Evolutionary conservation across 768 basidiomycete species (phyloP).

Genomic region (Rhodosporidiobolus sp.): DNA sequence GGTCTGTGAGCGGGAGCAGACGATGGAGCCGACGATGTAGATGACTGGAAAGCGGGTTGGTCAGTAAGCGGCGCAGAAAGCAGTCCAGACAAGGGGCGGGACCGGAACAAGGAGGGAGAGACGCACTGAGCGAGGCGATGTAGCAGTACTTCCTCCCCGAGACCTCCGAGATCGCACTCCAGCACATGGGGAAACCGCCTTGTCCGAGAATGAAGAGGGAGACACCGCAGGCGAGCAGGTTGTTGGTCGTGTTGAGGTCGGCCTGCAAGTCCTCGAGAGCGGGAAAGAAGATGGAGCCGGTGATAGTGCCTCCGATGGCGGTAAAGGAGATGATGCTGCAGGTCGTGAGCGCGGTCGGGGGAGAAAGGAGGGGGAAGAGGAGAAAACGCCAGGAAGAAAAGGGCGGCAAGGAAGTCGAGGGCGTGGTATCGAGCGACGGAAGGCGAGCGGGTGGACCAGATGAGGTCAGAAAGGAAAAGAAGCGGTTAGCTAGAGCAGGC

Average conservation of each 20-base stretch:
- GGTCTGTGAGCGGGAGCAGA: slow-evolving; percentile 59
- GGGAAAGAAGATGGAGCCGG: slow-evolving; percentile 37
- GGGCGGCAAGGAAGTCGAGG: no score
- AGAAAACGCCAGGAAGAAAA: slow-evolving; percentile 12
- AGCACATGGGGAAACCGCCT: slow-evolving; percentile 61
- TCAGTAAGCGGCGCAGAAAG: slow-evolving; percentile 49
- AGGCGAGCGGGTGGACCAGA: not conserved
- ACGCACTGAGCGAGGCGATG: slow-evolving; percentile 25
- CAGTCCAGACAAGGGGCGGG: slow-evolving; percentile 49
- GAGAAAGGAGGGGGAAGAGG: not conserved
- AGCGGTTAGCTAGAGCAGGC: not conserved
- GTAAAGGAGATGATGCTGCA: slow-evolving; percentile 8
- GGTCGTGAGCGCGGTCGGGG: not conserved
- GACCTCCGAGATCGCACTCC: slow-evolving; percentile 70
- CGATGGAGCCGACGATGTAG: slow-evolving; percentile 59
- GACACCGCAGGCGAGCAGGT: slow-evolving; percentile 65
- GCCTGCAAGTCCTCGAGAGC: slow-evolving; percentile 34
- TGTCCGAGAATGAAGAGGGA: slow-evolving; percentile 72
- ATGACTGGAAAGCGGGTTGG: slow-evolving; percentile 46
- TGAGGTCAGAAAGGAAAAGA: no score
- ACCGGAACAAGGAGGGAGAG: not conserved
- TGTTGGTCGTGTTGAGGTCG: slow-evolving; percentile 60
- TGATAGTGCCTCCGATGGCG: slow-evolving; percentile 31
- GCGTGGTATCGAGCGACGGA: no score
- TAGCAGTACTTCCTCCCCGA: slow-evolving; percentile 66